These are phyloP conservation scores for Fusarium sterilihyphosum DNA, from an alignment of 2,329 filamentous ascomycete species.

Conservation along the genomic window DNA sequence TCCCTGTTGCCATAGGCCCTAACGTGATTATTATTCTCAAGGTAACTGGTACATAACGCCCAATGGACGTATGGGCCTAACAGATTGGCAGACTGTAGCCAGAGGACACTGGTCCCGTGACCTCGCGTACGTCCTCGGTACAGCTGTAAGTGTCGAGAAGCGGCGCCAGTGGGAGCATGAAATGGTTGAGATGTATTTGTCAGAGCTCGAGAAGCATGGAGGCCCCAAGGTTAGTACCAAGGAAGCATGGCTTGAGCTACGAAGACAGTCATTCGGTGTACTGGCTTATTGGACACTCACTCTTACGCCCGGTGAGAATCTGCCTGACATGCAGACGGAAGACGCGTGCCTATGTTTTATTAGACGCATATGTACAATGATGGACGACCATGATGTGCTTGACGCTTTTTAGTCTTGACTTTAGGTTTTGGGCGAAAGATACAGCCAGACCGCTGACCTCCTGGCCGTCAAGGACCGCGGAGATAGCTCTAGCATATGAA, in stretches of 20 bases:
- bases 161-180: not conserved
- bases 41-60: not conserved
- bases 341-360: not conserved
- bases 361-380: not conserved
- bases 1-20: too few relatives aligned
- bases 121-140: not conserved
- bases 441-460: accelerated
- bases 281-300: not conserved
- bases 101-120: not conserved
- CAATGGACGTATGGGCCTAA: not conserved
- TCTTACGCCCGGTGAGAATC: not conserved
- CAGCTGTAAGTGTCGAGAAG: not conserved
- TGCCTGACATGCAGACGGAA: not conserved
- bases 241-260: not conserved
- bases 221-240: not conserved
- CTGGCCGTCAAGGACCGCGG: too few relatives aligned
- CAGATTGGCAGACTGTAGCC: not conserved
- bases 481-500: too few relatives aligned
- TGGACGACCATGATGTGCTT: not conserved
- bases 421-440: too few relatives aligned
- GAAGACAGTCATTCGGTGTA: not conserved
- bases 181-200: not conserved
- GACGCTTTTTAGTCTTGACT: not conserved
- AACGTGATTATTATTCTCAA: not conserved
- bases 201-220: not conserved